These are phyloP conservation scores for Mycena filopes DNA, from an alignment of 768 basidiomycete species.

Conservation along the genomic window DNA sequence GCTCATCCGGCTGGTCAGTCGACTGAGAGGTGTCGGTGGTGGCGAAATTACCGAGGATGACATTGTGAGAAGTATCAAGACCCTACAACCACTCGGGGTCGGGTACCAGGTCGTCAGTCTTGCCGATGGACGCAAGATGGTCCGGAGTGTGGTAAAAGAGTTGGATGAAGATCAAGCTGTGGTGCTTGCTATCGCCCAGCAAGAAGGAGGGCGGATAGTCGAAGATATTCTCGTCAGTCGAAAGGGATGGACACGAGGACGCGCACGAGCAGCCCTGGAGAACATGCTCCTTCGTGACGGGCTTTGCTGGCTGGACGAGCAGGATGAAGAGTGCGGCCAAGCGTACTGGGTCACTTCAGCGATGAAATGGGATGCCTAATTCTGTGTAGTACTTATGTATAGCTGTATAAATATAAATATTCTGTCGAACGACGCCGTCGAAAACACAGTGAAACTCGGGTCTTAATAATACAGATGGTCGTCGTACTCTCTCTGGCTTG, in stretches of 20 bases:
- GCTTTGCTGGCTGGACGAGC: conserved; percentile 94
- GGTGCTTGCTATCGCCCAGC: conserved; percentile 79
- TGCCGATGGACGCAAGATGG: conserved; percentile 77
- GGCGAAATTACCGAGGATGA: conserved; percentile 89
- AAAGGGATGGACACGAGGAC: conserved; percentile 82
- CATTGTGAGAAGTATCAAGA: conserved; percentile 83
- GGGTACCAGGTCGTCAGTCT: conserved; percentile 89
- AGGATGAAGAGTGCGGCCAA: conserved; percentile 71
- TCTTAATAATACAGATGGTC: no score
- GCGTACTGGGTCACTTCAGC: conserved; percentile 92
- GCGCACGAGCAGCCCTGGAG: conserved; percentile 82
- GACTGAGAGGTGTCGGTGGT: conserved; percentile 74
- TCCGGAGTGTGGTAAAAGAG: conserved; percentile 90
- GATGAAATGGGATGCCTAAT: conserved; percentile 79
- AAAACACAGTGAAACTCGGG: no score
- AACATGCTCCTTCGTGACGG: conserved; percentile 94
- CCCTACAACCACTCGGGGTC: conserved; percentile 88
- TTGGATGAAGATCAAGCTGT: conserved; percentile 90
- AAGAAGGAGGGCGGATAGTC: conserved; percentile 74
- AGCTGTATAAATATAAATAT: conserved; percentile 14
- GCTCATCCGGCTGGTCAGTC: conserved; percentile 80
- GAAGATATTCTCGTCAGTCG: conserved; percentile 67
- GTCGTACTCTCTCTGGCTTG: no score
- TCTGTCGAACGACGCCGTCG: no score
- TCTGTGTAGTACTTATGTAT: neutral